Evolutionary conservation across 75 land plant species (phyloP), one percentile per base, ranked within the genome.

Genomic region (Ceratopteris richardii): DNA sequence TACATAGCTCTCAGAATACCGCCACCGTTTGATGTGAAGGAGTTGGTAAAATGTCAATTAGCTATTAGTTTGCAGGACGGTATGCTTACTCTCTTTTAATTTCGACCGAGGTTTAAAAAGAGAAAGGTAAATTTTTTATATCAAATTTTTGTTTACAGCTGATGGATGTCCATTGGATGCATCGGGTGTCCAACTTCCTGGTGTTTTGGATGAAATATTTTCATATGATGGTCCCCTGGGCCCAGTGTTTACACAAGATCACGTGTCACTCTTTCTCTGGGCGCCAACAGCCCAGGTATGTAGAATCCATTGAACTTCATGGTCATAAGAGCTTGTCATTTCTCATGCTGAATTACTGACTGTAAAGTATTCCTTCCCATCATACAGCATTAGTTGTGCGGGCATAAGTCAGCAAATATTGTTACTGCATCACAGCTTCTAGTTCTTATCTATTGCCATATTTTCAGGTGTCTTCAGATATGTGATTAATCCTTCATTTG

Each of bases 231-330:
- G 98, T 54, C 95, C 98, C 20, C 87, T 93, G 48, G 98, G 98
- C 51, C 77, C 86, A 17, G 42, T 64, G 29, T 74, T 79, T 31
- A 59, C 75, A 2, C 51, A 85, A 48, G 73, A 82, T 50, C 31
- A 62, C 53, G 75, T 85, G n/a, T 31, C 72, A 25, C 72, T 93
- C 54, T 62, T 74, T 69, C 65, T 93, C 39, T 93, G 98, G 98
- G 95, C 98, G 13, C 98, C 98, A 31, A 88, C 98, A 27, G 90
- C 98, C 63, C 98, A 88, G 62, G 98, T 92, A 79, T 36, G 42
- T 36, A 27, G 16, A 60, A 51, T n/a, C n/a, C n/a, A n/a, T n/a
- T n/a, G n/a, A n/a, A 6, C 1, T 27, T 26, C 63, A 47, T 33
- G 31, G 27, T n/a, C n/a, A n/a, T n/a, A n/a, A n/a, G n/a, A n/a